Evolutionary conservation across 306 rosid genomes (phyloP).

Genomic region (Hippophae tibetana): DNA sequence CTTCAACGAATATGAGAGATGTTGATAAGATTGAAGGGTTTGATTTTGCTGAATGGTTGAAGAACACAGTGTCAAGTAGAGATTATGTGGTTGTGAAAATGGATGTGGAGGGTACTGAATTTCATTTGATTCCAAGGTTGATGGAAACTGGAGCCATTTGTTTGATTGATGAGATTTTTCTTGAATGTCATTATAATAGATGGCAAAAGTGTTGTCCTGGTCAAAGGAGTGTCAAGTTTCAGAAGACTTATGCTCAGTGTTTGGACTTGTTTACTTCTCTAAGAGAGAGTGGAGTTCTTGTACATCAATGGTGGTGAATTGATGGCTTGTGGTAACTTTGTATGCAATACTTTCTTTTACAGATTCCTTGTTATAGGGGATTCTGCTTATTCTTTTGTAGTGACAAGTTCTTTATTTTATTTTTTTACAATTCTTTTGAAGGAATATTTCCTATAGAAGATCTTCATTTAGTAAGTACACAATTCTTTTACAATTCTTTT

Average conservation of each 20-base stretch:
- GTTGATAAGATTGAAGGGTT: constrained; percentile 40
- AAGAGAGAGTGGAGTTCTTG: constrained; percentile 53
- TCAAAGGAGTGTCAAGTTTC: constrained; percentile 40
- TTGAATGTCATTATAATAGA: constrained; percentile 56
- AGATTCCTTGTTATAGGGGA: constrained; percentile 15
- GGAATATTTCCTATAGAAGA: too few species aligned
- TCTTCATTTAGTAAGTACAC: too few species aligned
- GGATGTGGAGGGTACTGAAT: constrained; percentile 63
- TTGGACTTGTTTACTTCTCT: constrained; percentile 37
- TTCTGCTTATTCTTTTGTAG: constrained; percentile 6
- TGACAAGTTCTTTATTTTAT: not conserved
- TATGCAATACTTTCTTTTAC: not conserved
- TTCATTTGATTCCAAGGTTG: constrained; percentile 51
- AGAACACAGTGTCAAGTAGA: constrained; percentile 17
- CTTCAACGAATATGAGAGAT: constrained; percentile 38
- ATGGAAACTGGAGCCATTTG: constrained; percentile 50
- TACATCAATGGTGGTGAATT: constrained; percentile 59
- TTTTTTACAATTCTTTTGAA: too few species aligned
- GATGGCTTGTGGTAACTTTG: not conserved
- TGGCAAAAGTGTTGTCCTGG: constrained; percentile 55
- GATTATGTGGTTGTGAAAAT: constrained; percentile 61
- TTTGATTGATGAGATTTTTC: constrained; percentile 58
- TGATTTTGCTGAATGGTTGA: constrained; percentile 52
- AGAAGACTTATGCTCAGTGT: constrained; percentile 39
- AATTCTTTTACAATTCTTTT: too few species aligned